These are phyloP conservation scores for Alternaria burnsii DNA, from an alignment of 2,329 filamentous ascomycete genomes.

Conservation along the genomic window DNA sequence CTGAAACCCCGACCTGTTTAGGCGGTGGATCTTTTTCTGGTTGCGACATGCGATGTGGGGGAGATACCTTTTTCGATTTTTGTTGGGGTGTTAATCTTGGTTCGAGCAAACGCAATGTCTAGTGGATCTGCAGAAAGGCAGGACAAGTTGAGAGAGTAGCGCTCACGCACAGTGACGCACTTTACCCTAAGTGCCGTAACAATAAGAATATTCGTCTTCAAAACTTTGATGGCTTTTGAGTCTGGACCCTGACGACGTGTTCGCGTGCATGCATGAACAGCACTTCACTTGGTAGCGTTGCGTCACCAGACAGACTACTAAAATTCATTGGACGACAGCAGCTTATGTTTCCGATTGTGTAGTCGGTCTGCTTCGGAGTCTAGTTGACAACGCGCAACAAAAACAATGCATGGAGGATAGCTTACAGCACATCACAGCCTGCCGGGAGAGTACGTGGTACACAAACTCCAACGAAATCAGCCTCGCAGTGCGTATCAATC, in stretches of 20 bases:
- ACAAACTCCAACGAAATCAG: neutral
- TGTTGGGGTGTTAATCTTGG: neutral
- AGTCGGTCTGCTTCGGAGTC: neutral
- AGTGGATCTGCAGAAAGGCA: constrained; percentile 1
- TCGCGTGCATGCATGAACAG: neutral
- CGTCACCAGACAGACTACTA: neutral
- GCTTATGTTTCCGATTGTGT: neutral
- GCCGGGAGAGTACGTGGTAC: neutral
- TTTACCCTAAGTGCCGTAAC: neutral
- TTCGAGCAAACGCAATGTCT: constrained; percentile 2
- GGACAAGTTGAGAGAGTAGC: neutral
- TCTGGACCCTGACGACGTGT: neutral
- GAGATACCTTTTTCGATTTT: constrained; percentile 10
- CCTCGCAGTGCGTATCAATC: neutral
- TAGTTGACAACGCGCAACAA: neutral
- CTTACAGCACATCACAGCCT: neutral
- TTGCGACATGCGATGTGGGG: constrained; percentile 5
- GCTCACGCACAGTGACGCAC: constrained; percentile 7
- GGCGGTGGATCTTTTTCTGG: neutral
- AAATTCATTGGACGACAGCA: neutral
- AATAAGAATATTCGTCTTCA: constrained; percentile 1
- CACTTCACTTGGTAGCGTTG: neutral
- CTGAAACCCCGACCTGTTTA: constrained; percentile 6
- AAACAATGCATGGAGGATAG: neutral
- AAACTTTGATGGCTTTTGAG: neutral